Evolutionary conservation across 2,329 filamentous ascomycete species (phyloP), one percentile per base, ranked within the genome.

Genomic region (Pyrenophora teres): DNA sequence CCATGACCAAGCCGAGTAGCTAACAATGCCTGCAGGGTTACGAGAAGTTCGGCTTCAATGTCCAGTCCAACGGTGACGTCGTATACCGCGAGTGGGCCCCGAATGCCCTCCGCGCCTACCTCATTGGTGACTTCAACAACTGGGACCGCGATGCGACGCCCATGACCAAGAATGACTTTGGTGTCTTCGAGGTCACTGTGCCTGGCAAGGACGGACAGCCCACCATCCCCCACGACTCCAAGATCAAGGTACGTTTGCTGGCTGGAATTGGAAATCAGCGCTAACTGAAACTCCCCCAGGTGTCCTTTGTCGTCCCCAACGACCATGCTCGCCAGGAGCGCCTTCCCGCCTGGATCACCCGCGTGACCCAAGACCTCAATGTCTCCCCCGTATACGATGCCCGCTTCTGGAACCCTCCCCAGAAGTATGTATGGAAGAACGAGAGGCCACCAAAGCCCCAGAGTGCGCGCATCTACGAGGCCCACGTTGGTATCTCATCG

Each of bases 401-500:
- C 19, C 85, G 91, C 45, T 97, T 99, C 78, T 99, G 94, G 94
- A 97, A 97, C 71, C 94, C 94, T 30, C 91, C 92, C 3, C 74
- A 95, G 69, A 84, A 79, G 68, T 97, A 97, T 73, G 80, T 83
- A 47, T 96, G 96, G 82, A 92, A 95, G 78, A 84, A 97, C 74
- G 67, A 83, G 40, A 83, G 88, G 43, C 94, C 93, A 6, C 86
- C 87, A 73, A 95, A 93, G 80, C 94, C 94, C 1, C 74, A 80
- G 50, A 96, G 92, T 65, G 85, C 84, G n/a, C 87, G 94, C 43
- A 92, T 99, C 52, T 99, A 99, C 76, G 94, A 99, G 76, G 94
- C 94, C n/a, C 94, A 99, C 69, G 92, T 99, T 36, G 94, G 94
- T 43, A 99, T 99, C 63, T 97, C 93, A 5, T 94, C 91, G 2